These are phyloP conservation scores for Clitopilus passeckerianus DNA, from an alignment of 768 basidiomycete genomes.

Conservation along the genomic window DNA sequence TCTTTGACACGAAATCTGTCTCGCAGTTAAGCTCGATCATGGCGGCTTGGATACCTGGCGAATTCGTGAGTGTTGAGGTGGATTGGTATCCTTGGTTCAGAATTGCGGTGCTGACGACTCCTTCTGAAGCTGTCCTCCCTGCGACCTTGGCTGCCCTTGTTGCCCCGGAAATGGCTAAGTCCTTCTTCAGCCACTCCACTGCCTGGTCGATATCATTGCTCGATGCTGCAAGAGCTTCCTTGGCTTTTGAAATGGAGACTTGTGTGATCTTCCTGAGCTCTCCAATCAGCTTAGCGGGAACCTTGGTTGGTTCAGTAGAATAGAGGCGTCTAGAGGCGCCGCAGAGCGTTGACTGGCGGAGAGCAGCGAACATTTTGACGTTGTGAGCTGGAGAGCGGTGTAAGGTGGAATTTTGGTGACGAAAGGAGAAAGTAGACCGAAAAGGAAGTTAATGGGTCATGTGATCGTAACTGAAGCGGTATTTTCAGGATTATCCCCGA, in stretches of 20 bases:
- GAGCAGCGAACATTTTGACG: constrained; percentile 9
- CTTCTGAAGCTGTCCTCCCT: constrained; percentile 70
- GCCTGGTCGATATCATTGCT: constrained; percentile 74
- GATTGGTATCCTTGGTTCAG: constrained; percentile 29
- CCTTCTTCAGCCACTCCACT: constrained; percentile 75
- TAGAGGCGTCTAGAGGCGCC: constrained; percentile 34
- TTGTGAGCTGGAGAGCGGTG: background rate
- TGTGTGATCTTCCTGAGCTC: constrained; percentile 78
- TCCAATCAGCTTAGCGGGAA: constrained; percentile 74
- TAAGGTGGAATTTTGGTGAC: background rate
- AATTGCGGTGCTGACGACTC: constrained; percentile 72
- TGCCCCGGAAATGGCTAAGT: constrained; percentile 65
- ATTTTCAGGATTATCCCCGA: background rate
- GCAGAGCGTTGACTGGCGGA: constrained; percentile 12
- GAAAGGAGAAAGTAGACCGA: background rate
- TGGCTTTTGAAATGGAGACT: constrained; percentile 84
- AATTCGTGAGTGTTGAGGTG: constrained; percentile 12
- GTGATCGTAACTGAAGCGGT: background rate
- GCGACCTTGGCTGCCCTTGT: constrained; percentile 82
- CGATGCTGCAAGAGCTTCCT: constrained; percentile 74
- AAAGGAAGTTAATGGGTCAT: background rate
- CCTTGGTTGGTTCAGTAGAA: constrained; percentile 48
- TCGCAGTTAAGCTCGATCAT: constrained; percentile 95
- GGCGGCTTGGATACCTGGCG: constrained; percentile 62
- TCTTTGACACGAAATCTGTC: constrained; percentile 93